Evolutionary conservation across 2,329 filamentous ascomycete genomes (phyloP).

Genomic region (Fusarium mexicanum): DNA sequence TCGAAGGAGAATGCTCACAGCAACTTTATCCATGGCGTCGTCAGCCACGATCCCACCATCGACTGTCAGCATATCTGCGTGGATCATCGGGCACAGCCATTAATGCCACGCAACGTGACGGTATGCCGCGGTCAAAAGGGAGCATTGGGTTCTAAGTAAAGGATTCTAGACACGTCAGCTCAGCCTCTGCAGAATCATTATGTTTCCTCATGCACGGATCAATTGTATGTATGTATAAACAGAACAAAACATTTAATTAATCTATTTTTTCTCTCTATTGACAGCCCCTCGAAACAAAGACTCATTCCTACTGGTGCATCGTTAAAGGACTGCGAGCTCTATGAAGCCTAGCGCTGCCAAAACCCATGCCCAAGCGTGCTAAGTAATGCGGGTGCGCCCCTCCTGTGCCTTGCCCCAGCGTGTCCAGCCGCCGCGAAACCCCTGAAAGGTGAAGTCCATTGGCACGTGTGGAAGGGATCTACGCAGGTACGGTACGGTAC

Average conservation of each 20-base stretch:
- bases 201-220: neutral
- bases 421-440: conserved; percentile 20
- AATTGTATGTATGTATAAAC: neutral
- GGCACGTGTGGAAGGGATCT: conserved; percentile 10
- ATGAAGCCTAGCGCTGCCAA: conserved; percentile 21
- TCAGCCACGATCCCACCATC: conserved; percentile 20
- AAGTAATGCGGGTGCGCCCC: conserved; percentile 29
- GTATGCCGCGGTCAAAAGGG: conserved; percentile 1
- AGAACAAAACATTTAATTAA: neutral
- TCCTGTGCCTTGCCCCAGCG: conserved; percentile 19
- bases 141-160: conserved; percentile 8
- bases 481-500: conserved; percentile 24
- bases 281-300: conserved; percentile 13
- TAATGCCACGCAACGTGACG: neutral
- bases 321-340: neutral
- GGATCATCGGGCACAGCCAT: conserved; percentile 28
- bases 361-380: conserved; percentile 7
- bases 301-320: conserved; percentile 19
- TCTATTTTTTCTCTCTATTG: neutral
- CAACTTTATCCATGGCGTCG: conserved; percentile 11
- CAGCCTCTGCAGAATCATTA: neutral
- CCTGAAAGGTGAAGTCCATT: conserved; percentile 4
- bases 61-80: conserved; percentile 29
- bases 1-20: conserved; percentile 9
- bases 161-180: neutral